Base-by-base conservation (phyloP, 768 basidiomycete genomes). In the Rhodotorula diobovata region DNA sequence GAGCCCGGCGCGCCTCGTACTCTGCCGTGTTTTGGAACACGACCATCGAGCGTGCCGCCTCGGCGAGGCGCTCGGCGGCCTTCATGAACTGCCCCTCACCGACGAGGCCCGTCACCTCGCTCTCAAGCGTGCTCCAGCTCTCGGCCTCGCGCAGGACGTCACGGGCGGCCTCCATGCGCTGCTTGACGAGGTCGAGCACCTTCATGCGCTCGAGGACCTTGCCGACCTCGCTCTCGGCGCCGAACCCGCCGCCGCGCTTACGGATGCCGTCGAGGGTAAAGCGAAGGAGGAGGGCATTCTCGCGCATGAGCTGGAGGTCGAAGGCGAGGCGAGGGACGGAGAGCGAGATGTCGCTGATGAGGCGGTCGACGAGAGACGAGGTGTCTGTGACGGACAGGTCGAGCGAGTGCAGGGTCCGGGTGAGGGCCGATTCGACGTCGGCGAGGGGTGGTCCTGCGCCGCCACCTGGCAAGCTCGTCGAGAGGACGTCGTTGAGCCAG, bases 281-380 rank as follows among this genome's bases (percentile, higher is more conserved):
- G 70, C 90, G 89, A 34, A 98, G 84, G 6, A 89, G 85, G 28
- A 89, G 81, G 1, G 94, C 93, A 43, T 89, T 87, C 77, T 98
- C 95, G 54, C 91, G 89, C 87, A 97, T 94, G 82, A 96, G 96
- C 79, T 98, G 94, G 46, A 99, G 84, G 81, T 98, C 96, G 79
- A 96, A 98, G 2, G 90, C 87, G 57, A 99, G 84, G 50, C 96
- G 86, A 21, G 96, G 92, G 32, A 97, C 88, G 10, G 88, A 86
- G 60, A 93, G 87, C 4, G 94, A 92, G 54, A 97, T 90, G 79
- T 97, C 93, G 78, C 93, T 89, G 68, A 99, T 93, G 57, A 87
- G 86, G 71, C 88, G 87, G 80, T 97, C 96, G 66, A 97, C 86
- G 63, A 89, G 84, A 20, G 88, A 82, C 6, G 93, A 90, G 0